Base-by-base conservation (phyloP, 352 stramenopile species). In the Phytopythium delawarense region DNA sequence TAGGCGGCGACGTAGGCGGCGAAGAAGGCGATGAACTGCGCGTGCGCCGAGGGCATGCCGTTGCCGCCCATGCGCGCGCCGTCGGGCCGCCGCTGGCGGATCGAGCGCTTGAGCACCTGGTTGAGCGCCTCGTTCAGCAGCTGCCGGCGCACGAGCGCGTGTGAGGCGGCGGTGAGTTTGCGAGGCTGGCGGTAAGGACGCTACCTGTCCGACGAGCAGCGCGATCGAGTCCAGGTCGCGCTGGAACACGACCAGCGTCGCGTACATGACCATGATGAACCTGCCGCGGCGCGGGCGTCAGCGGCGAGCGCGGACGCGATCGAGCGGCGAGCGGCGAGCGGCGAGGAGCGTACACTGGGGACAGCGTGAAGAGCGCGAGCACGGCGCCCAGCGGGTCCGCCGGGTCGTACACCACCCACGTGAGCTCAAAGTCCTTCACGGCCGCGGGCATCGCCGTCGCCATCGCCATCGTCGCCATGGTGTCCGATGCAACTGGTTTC, bases 231-330 rank as follows among this genome's bases (percentile, higher is more conserved):
- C 78, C 44, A 95, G 63, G 62, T 95, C 87, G 51, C 87, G 78
- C 72, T 93, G 84, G 56, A 88, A 92, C 12, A 77, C 70, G 25
- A 94, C 70, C 40, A 92, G 66, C 58, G 87, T 94, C 53, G 78
- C 62, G 70, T 90, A 91, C 74, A 90, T 90, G 69, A 95, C 85
- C 65, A 90, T 81, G 63, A 95, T 74, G 64, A 92, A 95, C 52
- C 86, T 95, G 69, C 48, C 25, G n/a, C 48, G 15, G 34, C 25
- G 11, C 7, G 5, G 57, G 34, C 40, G 34, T 55, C n/a, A 53
- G 21, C 21, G 20, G 7, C 6, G 21, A 44, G 39, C 40, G 37
- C 37, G 37, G 20, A 7, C 40, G 20, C 2, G 20, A 11, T 37
- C 56, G 48, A 48, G 8, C 23, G 55, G 15, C 4, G 48, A 48